Evolutionary conservation across 73 alveolate species (phyloP), one percentile per base, ranked within the genome.

Genomic region (Paramecium sexaurelia): DNA sequence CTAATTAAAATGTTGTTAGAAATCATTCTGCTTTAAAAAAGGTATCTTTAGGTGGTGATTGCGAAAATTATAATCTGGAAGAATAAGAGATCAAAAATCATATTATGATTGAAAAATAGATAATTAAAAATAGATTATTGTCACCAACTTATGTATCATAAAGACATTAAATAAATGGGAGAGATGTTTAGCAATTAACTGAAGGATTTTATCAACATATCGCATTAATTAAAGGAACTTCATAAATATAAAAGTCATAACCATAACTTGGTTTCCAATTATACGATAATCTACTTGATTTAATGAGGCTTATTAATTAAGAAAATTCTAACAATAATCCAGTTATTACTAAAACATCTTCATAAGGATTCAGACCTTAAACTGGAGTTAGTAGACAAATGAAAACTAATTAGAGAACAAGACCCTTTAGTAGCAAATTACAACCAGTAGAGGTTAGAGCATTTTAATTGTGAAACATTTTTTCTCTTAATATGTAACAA

Each of bases 281-380:
- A 37, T 26, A 78, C 41, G 71, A 78, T 22, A 78, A 43, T 41
- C 51, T 78, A 13, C 73, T 61, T 24, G 68, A 78, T 11, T 24
- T 78, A 5, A 78, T 78, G 45, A 78, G 24, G 19, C 32, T 43
- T 20, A 78, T 78, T 22, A 8, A 40, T 4, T 45, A 33, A 39
- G 90, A 40, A 24, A 40, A 78, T 45, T 61, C 43, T 5, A 71
- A 17, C 10, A 71, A 71, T n/a, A 78, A 9, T 78, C 90, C 90
- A 1, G 15, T 78, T 6, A 33, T 78, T 8, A 4, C 41, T 6
- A 78, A 78, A 43, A 78, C 90, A 20, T 36, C 45, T 7, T 78
- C 68, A 9, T 8, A 78, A 22, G 90, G 90, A 78, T 78, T 78
- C n/a, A 41, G 90, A 78, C 90, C 90, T 36, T 43, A 78, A 22